phyloP scores from a whole-genome alignment of 768 basidiomycete genomes.

The Lactarius hengduanensis region DNA sequence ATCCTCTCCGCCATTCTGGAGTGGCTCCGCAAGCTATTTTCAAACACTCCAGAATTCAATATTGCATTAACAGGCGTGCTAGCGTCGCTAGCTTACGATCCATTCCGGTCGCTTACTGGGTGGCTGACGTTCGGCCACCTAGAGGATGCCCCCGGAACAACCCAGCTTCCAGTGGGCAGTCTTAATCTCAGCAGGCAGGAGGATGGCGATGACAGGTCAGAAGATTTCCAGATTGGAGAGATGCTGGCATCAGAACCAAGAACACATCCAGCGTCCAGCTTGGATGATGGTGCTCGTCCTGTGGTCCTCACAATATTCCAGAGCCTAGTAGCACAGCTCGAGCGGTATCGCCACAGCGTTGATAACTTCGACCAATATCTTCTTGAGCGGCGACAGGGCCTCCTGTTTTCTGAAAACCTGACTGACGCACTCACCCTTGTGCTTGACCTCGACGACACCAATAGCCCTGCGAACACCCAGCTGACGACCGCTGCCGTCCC shows the following conservation, averaged over 20 bases:
- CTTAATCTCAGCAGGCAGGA: conserved; percentile 33
- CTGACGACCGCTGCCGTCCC: conserved; percentile 34
- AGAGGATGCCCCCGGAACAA: conserved; percentile 36
- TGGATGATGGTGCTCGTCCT: conserved; percentile 73
- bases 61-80: conserved; percentile 83
- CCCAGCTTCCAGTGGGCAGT: conserved; percentile 28
- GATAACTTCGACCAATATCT: conserved; percentile 83
- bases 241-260: conserved; percentile 56
- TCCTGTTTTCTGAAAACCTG: conserved; percentile 89
- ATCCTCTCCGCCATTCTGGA: conserved; percentile 70
- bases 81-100: conserved; percentile 78
- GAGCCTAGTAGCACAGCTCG: conserved; percentile 76
- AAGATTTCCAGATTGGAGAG: conserved; percentile 73
- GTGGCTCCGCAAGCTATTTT: conserved; percentile 74
- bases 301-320: conserved; percentile 80
- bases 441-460: conserved; percentile 57
- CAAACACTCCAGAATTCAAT: conserved; percentile 83
- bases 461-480: conserved; percentile 26
- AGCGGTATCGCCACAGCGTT: conserved; percentile 71
- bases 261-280: conserved; percentile 59
- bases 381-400: conserved; percentile 79
- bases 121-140: conserved; percentile 75
- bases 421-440: conserved; percentile 81
- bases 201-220: conserved; percentile 76
- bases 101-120: conserved; percentile 80